Base-by-base conservation (phyloP, 352 stramenopile species). In the Globisporangium paroecandrum region DNA sequence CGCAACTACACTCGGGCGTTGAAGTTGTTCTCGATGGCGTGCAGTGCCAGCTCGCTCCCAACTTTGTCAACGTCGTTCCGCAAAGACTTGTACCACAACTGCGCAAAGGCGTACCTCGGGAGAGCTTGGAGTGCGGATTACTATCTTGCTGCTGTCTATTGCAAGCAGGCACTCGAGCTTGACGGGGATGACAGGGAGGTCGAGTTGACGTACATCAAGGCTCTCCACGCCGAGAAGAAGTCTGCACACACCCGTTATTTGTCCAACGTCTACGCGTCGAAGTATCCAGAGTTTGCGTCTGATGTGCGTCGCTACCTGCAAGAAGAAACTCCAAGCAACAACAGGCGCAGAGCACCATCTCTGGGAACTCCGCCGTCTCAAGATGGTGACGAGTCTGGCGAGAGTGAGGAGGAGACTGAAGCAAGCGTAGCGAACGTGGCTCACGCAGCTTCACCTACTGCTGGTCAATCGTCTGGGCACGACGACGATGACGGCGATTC, bases 101-200 rank as follows among this genome's bases (percentile, higher is more conserved):
- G 74, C 49, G 83, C 85, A 0, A 87, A 90, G 53, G 79, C 85
- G 15, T 95, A 94, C 67, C 46, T 93, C 3, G 74, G 69, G 25
- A 73, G 87, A 62, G 68, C 57, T 2, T 95, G 87, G 87, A 88
- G 80, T 60, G 82, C 79, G 32, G 87, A 94, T 47, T 70, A 60
- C 0, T 92, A 90, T 67, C 49, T 94, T 24, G 75, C 87, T 22
- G 73, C 79, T 9, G 72, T 87, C 29, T 83, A 89, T 32, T 89
- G 84, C 67, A 90, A 90, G 41, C 78, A 77, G 34, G 83, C 85
- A 0, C 65, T 92, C 32, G 75, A 89, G n/a, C 54, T 93, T 1
- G 74, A 83, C 46, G 70, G 75, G 3, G 69, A 72, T 20, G 76
- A 91, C 60, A 71, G 71, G 3, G 73, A 79, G 2, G 62, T 91